Base-by-base conservation (phyloP, 352 stramenopile genomes). In the Globisporangium okanoganense region DNA sequence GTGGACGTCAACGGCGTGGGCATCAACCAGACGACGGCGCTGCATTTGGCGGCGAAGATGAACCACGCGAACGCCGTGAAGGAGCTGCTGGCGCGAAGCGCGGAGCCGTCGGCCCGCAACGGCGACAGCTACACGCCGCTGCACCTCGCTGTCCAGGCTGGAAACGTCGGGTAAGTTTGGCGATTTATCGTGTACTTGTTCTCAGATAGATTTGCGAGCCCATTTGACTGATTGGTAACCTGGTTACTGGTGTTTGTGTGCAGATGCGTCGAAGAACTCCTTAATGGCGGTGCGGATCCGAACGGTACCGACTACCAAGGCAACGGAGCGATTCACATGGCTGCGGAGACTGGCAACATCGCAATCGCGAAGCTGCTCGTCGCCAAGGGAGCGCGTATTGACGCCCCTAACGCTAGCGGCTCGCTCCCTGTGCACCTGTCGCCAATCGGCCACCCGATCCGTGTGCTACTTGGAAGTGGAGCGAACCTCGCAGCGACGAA, bases 1-100 rank as follows among this genome's bases (percentile, higher is more conserved):
- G 80, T 95, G 38, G 85, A 95, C 58, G 83, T 95, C 54, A 95
- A 95, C 58, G 85, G 85, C 31, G 84, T 92, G 5, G 85, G 85
- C 9, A 90, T 95, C 64, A 93, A 95, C 64, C 85, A 95, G 68
- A 89, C 80, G 20, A 92, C 84, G 20, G 85, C 85, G 53, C 64
- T 95, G 52, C 85, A 95, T 58, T 53, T 93, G 35, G 83, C 85
- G 0, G 78, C 82, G 24, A 75, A 79, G 10, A 92, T 90, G 66
- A 88, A 91, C 60, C 83, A 93, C 65, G 48, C 81, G 33, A 87
- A 90, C 53, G 79, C 78, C 8, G 82, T 93, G 1, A 85, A 88
- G 55, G 83, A 93, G 54, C 61, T 95, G 35, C 63, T 93, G 8
- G 72, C 80, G 16, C 75, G 84, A 52, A 82, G 83, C 9, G 85